A percentile compares a stretch with the other conserved stretches of the same genome.
phyloP scores from a whole-genome alignment of 345 rosid species.

The Eucalyptus caleyi region DNA sequence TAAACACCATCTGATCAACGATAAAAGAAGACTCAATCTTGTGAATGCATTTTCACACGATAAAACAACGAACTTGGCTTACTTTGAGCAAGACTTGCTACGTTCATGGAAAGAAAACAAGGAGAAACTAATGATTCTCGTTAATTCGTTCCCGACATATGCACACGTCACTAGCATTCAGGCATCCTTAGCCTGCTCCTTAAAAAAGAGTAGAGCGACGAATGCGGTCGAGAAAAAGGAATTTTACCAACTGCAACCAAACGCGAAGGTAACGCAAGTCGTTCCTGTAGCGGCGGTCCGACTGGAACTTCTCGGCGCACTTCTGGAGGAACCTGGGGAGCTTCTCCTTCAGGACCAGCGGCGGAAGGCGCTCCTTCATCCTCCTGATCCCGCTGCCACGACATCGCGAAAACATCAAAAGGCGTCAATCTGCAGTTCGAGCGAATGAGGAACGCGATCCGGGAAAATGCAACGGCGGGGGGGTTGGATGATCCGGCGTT shows the following conservation, averaged over 20 bases:
- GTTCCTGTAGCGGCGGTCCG: constrained; percentile 64
- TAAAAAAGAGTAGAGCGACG: not conserved
- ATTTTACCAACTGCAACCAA: constrained; percentile 75
- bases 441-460: not conserved
- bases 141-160: not conserved
- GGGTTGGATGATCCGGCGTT: not conserved
- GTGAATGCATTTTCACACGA: not conserved
- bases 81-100: not conserved
- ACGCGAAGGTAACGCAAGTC: constrained; percentile 82
- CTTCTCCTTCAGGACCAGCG: constrained; percentile 48
- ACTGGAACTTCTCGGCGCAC: constrained; percentile 60
- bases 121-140: not conserved
- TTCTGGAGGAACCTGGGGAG: constrained; percentile 84
- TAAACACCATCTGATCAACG: not conserved
- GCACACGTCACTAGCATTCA: not conserved
- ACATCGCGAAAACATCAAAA: not conserved
- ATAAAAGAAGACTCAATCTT: not conserved
- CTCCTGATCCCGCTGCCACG: constrained; percentile 43
- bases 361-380: constrained; percentile 51
- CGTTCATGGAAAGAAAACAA: not conserved
- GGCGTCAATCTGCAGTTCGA: not conserved
- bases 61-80: not conserved
- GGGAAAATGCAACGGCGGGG: not conserved
- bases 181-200: not conserved
- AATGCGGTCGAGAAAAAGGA: not conserved